Evolutionary conservation across 1,139 yeast species (phyloP).

Genomic region (Candida glucosophila): DNA sequence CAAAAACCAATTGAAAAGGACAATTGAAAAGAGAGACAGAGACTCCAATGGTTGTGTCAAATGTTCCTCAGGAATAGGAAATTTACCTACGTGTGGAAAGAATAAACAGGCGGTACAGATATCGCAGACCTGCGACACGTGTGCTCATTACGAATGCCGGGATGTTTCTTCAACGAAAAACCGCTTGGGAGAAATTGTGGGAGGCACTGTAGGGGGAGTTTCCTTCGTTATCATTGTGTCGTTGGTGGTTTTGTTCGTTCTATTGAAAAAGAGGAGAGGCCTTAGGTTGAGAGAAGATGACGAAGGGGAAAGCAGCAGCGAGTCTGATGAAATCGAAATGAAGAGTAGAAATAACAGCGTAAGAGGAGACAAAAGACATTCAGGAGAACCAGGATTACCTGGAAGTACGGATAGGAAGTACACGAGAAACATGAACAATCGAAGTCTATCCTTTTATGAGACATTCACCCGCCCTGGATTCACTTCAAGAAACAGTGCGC

Average conservation of each 20-base stretch:
- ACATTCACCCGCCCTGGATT: conserved; percentile 34
- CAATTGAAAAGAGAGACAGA: too few species aligned
- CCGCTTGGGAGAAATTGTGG: conserved; percentile 53
- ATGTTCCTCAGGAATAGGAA: too few species aligned
- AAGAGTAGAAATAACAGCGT: conserved; percentile 7
- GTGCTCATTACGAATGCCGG: conserved; percentile 51
- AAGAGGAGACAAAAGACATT: conserved; percentile 3
- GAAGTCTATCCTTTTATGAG: conserved; percentile 36
- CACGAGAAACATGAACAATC: conserved; percentile 26
- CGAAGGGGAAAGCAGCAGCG: conserved; percentile 19
- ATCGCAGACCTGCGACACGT: conserved; percentile 45
- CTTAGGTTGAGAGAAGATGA: conserved; percentile 17
- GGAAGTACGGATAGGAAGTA: conserved; percentile 8
- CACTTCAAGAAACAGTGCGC: too few species aligned
- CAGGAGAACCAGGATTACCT: conserved; percentile 1
- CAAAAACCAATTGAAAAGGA: too few species aligned
- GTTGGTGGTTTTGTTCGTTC: conserved; percentile 21
- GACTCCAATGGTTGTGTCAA: too few species aligned
- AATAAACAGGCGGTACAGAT: conserved; percentile 45
- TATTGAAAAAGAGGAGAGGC: conserved; percentile 25
- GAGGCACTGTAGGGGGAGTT: conserved; percentile 53
- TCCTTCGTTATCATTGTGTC: too few species aligned
- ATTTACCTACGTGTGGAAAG: conserved; percentile 37
- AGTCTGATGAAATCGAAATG: conserved; percentile 11
- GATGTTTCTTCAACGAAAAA: conserved; percentile 10